Evolutionary conservation across 495 filamentous ascomycete genomes (phyloP), one percentile per base, ranked within the genome.

Genomic region (Neurospora sp.): DNA sequence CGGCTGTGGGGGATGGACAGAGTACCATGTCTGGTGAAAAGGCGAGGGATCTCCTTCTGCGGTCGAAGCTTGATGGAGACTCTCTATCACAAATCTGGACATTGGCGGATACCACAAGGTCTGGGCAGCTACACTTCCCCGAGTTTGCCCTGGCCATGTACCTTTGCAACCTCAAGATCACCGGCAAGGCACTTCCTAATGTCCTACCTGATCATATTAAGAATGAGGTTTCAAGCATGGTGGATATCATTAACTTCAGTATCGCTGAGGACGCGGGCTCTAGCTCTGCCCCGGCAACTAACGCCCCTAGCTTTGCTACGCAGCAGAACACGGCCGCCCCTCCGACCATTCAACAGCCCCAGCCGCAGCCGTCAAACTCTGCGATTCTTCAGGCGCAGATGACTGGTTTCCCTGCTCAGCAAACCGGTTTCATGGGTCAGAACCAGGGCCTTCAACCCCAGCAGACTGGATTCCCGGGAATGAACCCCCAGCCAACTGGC

Each of bases 141-240:
- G 96, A 99, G 83, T 98, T 99, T 74, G 96, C 96, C 12, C 85
- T 99, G 70, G 94, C 96, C 54, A 97, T 99, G 96, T 99, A 99
- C 79, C 91, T 99, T 23, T 99, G 96, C 85, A 98, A 98, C 76
- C 79, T 98, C 76, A 94, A 92, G 82, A 86, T 98, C 18, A 93
- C 93, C 18, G 95, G 95, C 39, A 97, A 97, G 81, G 84, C 89
- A 0, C 78, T 99, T 11, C 96, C 96, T 2, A 76, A 85, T 1
- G 79, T 80, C 14, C 84, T 99, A 4, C 95, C 96, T 0, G 95
- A 98, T 49, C 91, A 88, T 49, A 90, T 98, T 69, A 91, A 88
- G 82, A 99, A 98, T 80, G 96, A 99, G 82, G 96, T 99, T 39
- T 98, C 95, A 11, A 96, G 96, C 79, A 98, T 99, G 96, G 96